Evolutionary conservation across 2,329 filamentous ascomycete species (phyloP), one percentile per base, ranked within the genome.

Genomic region (Ceratocystis cacaofunesta): DNA sequence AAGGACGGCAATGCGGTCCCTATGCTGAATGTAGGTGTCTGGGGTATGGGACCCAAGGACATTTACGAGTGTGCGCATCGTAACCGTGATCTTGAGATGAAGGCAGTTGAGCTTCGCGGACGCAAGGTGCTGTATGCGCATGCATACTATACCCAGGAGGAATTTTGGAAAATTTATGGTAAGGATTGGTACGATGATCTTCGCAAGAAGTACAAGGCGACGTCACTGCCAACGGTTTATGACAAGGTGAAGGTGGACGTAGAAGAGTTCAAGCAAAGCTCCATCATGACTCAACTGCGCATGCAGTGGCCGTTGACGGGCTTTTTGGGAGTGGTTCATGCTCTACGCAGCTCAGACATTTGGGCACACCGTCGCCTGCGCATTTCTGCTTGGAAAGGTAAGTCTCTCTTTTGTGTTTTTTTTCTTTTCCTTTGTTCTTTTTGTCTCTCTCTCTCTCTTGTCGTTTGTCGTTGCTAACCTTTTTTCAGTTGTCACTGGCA

Each of bases 111-210:
- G 30, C 76, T 86, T 5, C 78, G 80, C 1, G 86, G 86, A 5
- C 85, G 83, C 76, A 88, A 88, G 73, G 87, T 84, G 77, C 74
- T 89, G 1, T 89, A 89, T 68, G 85, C 85, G 0, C 85, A 88
- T 66, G 82, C 84, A 0, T 88, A 85, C 73, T 87, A 87, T 72
- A 82, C 79, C 2, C 81, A 86, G 71, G 78, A 82, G 0, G 86
- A 89, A 69, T 89, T 89, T 71, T 88, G 86, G 85, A 72, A 76
- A 8, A 78, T 82, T 64, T 89, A 88, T 68, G 81, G 87, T 71
- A 76, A 78, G 46, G 70, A 75, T 6, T 82, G 81, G 70, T 88
- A 89, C 68, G 81, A 87, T 57, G 72, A 71, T 2, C 73, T 88
- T 63, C 75, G 86, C 19, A 72, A 73, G 28, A 83, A 80, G 70